Base-by-base conservation (phyloP, 495 filamentous ascomycete species). In the Penicillium daleae region DNA sequence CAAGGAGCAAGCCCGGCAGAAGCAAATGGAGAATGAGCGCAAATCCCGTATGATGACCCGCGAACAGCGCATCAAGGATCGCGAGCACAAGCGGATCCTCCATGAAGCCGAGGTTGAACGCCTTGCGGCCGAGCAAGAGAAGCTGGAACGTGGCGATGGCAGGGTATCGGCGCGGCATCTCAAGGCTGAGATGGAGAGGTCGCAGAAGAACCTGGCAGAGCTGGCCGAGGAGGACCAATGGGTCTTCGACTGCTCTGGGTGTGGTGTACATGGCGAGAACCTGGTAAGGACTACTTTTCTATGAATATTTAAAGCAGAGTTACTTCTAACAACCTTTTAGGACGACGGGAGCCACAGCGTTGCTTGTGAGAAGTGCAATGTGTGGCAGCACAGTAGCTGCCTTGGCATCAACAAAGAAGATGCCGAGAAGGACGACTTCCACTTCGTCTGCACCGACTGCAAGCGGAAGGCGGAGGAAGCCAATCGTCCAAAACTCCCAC, bases 331-430 rank as follows among this genome's bases (percentile, higher is more conserved):
- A 33, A 37, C 42, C 13, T n/a, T 29, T 5, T 61, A 89, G 85
- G 94, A 97, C 66, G 95, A 97, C 67, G 95, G 95, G 51, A 88
- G 90, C 2, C 92, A 96, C 72, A 97, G 91, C 71, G 86, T 99
- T 60, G 89, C 93, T n/a, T 99, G 95, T 72, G 95, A 98, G 68
- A 88, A 83, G 52, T 99, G 95, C 81, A 95, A 90, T 71, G 88
- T 96, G 21, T 99, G 95, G 95, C 94, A 97, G 71, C 95, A 97
- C 68, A 94, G 90, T 79, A 89, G 88, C 52, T 99, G 95, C 69
- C 86, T 97, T 53, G 90, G 87, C 32, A 90, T 98, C 60, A 82
- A 82, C 12, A 83, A 92, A 60, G 80, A 82, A 49, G 89, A 91
- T 59, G 94, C 92, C 6, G 92, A 97, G 56, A 80, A 87, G 49